A percentile compares a stretch with the other conserved stretches of the same genome.
Conservation (phyloP, 2,329 filamentous ascomycete genomes). For the Chaetomiaceae sp. region DNA sequence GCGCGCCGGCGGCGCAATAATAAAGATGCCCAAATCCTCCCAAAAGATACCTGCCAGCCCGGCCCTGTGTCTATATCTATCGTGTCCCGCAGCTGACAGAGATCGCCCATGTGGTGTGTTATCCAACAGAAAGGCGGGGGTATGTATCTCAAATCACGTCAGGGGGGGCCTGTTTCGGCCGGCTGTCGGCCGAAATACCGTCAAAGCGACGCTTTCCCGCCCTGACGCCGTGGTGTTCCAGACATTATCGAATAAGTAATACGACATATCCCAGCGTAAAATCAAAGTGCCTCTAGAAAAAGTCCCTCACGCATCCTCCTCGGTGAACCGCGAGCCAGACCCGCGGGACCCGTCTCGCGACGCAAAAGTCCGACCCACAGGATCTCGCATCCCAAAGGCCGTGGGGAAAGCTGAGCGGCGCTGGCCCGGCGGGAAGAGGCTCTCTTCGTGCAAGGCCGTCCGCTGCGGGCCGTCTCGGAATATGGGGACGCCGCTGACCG, state of each 20-base stretch:
- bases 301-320: slow-evolving; percentile 21
- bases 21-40: background rate
- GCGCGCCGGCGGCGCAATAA: too few species aligned
- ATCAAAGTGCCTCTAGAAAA: background rate
- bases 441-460: slow-evolving; percentile 54
- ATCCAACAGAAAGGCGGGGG: slow-evolving; percentile 5
- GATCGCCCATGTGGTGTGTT: background rate
- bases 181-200: too few species aligned
- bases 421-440: slow-evolving; percentile 40
- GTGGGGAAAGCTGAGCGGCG: slow-evolving; percentile 30
- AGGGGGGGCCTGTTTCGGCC: too few species aligned
- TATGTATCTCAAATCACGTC: background rate
- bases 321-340: slow-evolving; percentile 25
- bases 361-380: slow-evolving; percentile 21
- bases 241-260: slow-evolving; percentile 25
- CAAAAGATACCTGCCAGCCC: background rate
- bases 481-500: slow-evolving; percentile 55
- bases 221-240: slow-evolving; percentile 24
- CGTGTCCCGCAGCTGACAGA: slow-evolving; percentile 6
- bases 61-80: slow-evolving; percentile 2
- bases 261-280: slow-evolving; percentile 17
- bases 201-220: background rate
- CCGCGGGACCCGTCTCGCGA: slow-evolving; percentile 22
- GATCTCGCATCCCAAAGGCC: slow-evolving; percentile 26
- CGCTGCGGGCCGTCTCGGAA: slow-evolving; percentile 62